phyloP scores from a whole-genome alignment of 73 alveolate genomes.

The Durusdinium trenchii region DNA sequence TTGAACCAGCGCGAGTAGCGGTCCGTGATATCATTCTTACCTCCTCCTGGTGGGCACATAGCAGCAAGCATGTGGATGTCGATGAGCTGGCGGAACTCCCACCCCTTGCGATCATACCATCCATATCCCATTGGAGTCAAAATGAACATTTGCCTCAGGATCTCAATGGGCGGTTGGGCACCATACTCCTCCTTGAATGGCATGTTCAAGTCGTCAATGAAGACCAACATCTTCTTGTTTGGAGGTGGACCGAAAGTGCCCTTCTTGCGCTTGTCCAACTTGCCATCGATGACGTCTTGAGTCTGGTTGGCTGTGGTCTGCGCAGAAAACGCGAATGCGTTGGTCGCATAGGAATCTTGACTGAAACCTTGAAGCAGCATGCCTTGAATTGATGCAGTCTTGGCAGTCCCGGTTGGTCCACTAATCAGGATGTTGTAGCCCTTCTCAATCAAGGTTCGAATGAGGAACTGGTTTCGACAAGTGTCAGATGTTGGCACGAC shows the following conservation, averaged over 20 bases:
- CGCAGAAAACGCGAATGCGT: conserved; percentile 99
- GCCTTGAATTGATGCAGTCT: conserved; percentile 99
- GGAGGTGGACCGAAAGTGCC: conserved; percentile 98
- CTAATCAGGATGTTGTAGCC: conserved; percentile 98
- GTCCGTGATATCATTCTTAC: conserved; percentile 98
- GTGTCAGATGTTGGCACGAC: conserved; percentile 99
- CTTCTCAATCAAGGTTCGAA: conserved; percentile 98
- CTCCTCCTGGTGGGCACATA: conserved; percentile 99
- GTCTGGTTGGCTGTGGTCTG: conserved; percentile 99
- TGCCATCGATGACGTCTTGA: conserved; percentile 99
- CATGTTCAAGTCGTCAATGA: conserved; percentile 99
- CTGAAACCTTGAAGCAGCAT: conserved; percentile 97
- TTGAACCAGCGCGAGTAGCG: conserved; percentile 99
- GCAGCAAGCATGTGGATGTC: conserved; percentile 99
- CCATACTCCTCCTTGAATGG: conserved; percentile 99
- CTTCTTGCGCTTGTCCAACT: conserved; percentile 99
- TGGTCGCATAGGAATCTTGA: conserved; percentile 97
- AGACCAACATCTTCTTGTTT: conserved; percentile 98
- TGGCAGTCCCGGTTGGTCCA: conserved; percentile 99
- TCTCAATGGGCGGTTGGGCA: conserved; percentile 99
- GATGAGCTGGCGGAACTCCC: conserved; percentile 98
- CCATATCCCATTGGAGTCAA: conserved; percentile 80
- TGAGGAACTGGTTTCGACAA: conserved; percentile 98
- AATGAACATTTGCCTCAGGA: conserved; percentile 97
- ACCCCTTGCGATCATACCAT: conserved; percentile 99